Base-by-base conservation (phyloP, 768 basidiomycete species). In the Cyclocybe cylindracea region DNA sequence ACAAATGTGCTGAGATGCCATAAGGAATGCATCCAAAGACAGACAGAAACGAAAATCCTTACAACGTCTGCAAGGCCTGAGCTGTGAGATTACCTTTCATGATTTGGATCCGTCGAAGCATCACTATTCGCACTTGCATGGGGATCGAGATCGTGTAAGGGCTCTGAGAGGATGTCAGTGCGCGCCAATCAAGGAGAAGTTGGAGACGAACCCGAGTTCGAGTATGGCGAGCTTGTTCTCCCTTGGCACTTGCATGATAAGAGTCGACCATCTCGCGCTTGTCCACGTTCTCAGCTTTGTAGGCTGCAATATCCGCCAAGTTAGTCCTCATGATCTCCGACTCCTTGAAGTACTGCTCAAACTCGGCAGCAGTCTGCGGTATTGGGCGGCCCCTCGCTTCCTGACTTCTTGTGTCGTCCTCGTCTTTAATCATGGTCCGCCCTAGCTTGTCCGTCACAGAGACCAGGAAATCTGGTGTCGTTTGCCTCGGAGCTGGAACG, bases 391-490 rank as follows among this genome's bases (percentile, higher is more conserved):
- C 18, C 14, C 34, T 41, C 11, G 38, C 53, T 29, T 53, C 54
- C 8, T 41, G 24, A 10, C 44, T 33, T 36, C 34, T 43, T 13
- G 32, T 33, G 16, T 55, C 55, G 14, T 55, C 35, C 10, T 55
- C 45, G 35, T 46, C 10, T 16, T 9, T 44, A 37, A 67, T 70
- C 18, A 69, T 66, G 8, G 64, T 78, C 44, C 86, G 80, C 0
- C 78, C 79, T n/a, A 73, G 70, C 0, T 83, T 78, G 55, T 87
- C 81, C 2, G 85, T 83, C 4, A 81, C 83, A 61, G 72, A 56
- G 13, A 85, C 84, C 16, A 87, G 69, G 63, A 84, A 87, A 60
- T 86, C 85, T 7, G 84, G 78, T 0, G 83, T 83, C 2, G 84
- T 86, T 62, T 87, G 85, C 33, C 85, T 72, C 51, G 79, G 76